phyloP scores from a whole-genome alignment of 2,329 filamentous ascomycete species.

The Cephalotrichum gorgonifer region DNA sequence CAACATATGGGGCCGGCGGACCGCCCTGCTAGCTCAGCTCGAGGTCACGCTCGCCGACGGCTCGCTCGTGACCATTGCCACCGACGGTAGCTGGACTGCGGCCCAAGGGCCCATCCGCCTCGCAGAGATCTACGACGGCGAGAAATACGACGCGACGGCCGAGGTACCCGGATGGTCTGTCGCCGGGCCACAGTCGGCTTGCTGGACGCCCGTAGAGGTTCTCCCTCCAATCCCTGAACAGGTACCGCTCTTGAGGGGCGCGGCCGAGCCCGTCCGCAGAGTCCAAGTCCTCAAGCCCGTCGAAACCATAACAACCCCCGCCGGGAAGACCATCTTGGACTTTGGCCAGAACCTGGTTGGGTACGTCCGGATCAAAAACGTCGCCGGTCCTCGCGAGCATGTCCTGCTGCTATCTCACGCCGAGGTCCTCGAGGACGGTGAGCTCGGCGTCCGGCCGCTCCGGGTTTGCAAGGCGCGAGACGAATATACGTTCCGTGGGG shows the following conservation, averaged over 20 bases:
- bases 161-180: conserved; percentile 7
- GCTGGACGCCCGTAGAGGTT: neutral
- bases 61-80: conserved; percentile 17
- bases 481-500: conserved; percentile 25
- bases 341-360: conserved; percentile 51
- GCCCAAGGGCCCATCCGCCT: conserved; percentile 3
- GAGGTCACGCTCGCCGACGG: conserved; percentile 13
- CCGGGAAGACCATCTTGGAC: conserved; percentile 38
- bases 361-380: conserved; percentile 25
- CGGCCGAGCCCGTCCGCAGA: conserved; percentile 12
- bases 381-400: conserved; percentile 23
- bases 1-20: conserved; percentile 25
- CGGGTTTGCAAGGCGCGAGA: conserved; percentile 25
- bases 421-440: conserved; percentile 41
- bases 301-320: conserved; percentile 17
- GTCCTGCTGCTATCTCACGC: conserved; percentile 37
- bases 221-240: conserved; percentile 3
- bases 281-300: neutral
- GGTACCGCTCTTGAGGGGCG: conserved; percentile 25
- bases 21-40: conserved; percentile 28
- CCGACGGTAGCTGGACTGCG: conserved; percentile 26
- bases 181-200: too few relatives aligned
- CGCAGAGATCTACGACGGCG: conserved; percentile 10
- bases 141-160: conserved; percentile 7
- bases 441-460: conserved; percentile 29